Percentiles rank a stretch among this genome's conserved stretches.
These are phyloP conservation scores for Megacollybia marginata DNA, from an alignment of 768 basidiomycete species.

Conservation along the genomic window DNA sequence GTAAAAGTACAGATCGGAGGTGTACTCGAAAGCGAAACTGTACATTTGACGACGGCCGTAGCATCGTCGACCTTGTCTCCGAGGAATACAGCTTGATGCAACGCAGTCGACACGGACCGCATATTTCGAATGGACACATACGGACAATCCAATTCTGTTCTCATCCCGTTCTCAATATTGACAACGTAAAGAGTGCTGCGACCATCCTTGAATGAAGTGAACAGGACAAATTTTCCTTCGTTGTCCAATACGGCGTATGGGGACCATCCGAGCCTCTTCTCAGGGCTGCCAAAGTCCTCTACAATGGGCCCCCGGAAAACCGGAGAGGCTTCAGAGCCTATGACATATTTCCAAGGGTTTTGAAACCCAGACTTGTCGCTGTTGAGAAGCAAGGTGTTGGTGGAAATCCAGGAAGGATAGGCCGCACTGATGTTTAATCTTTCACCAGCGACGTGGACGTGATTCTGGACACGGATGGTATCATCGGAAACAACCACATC, in stretches of 20 bases:
- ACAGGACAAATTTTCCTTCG: conserved; percentile 17
- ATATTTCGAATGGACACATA: conserved; percentile 35
- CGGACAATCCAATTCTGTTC: conserved; percentile 27
- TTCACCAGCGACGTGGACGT: conserved; percentile 30
- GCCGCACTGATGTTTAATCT: conserved; percentile 27
- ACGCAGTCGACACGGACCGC: conserved; percentile 22
- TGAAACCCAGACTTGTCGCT: conserved; percentile 44
- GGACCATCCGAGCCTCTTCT: conserved; percentile 11
- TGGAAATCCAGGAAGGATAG: conserved; percentile 39
- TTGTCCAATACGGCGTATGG: conserved; percentile 16
- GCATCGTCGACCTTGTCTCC: conserved; percentile 34
- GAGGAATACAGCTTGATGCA: conserved; percentile 30
- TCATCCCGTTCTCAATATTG: conserved; percentile 13
- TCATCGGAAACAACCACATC: conserved; percentile 18
- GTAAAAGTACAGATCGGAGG: conserved; percentile 15
- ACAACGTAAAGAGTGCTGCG: conserved; percentile 22
- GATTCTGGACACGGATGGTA: conserved; percentile 16
- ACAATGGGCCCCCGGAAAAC: conserved; percentile 4
- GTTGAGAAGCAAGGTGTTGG: conserved; percentile 39
- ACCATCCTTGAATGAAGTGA: conserved; percentile 22
- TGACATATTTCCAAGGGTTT: conserved; percentile 42
- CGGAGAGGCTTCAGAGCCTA: not conserved
- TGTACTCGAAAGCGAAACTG: conserved; percentile 12
- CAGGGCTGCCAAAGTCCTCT: conserved; percentile 17
- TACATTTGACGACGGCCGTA: conserved; percentile 29